phyloP scores from a whole-genome alignment of 2,329 filamentous ascomycete genomes.

The Fusarium sp. region DNA sequence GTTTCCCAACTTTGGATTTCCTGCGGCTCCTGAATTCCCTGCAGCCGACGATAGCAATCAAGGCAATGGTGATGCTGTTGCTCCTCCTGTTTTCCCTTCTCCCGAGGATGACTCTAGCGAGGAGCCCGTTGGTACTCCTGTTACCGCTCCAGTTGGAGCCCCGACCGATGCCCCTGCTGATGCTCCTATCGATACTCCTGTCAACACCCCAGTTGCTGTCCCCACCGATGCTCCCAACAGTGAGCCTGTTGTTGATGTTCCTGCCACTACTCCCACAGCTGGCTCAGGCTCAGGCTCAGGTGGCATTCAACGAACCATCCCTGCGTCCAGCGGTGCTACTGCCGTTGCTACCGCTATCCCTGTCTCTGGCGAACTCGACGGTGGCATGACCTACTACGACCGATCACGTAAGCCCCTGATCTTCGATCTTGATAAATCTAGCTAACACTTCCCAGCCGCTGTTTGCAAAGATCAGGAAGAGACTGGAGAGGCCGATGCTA shows the following conservation, averaged over 20 bases:
- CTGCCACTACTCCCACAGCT: conserved; percentile 1
- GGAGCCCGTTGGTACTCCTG: conserved; percentile 1
- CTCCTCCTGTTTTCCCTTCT: not conserved
- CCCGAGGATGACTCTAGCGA: not conserved
- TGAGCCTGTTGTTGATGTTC: not conserved
- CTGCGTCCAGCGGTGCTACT: conserved; percentile 34
- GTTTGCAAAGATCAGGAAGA: conserved; percentile 49
- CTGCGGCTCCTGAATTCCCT: not conserved
- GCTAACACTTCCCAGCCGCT: conserved; percentile 28
- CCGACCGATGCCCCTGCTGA: conserved; percentile 4
- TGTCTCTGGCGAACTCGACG: conserved; percentile 39
- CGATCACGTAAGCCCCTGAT: conserved; percentile 35
- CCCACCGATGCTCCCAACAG: conserved; percentile 5
- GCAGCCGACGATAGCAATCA: not conserved
- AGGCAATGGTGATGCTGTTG: not conserved
- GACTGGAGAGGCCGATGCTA: conserved; percentile 52
- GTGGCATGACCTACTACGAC: conserved; percentile 40
- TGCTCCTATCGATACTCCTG: not conserved
- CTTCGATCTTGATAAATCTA: too few species aligned
- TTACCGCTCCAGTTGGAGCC: not conserved
- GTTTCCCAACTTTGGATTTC: conserved; percentile 1
- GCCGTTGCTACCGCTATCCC: conserved; percentile 36
- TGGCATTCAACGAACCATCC: conserved; percentile 39
- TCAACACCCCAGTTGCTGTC: conserved; percentile 1
- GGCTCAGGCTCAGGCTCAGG: conserved; percentile 16